Evolutionary conservation across 768 basidiomycete genomes (phyloP).

Genomic region (Lactifluus volemus): DNA sequence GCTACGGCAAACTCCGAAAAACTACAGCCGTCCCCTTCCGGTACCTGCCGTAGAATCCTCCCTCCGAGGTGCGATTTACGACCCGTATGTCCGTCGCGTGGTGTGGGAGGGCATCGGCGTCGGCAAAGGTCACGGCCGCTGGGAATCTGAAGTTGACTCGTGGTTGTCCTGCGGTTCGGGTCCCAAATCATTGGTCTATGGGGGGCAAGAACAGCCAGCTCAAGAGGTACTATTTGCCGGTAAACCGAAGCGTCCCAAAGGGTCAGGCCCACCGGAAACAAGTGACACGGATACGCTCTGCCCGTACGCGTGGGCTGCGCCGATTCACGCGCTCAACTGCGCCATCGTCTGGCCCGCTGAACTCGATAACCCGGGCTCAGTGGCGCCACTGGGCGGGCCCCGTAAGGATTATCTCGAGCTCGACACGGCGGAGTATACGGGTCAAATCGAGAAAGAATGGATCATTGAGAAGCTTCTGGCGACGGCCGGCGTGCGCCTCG

Average conservation of each 20-base stretch:
- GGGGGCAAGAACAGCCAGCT: neutral
- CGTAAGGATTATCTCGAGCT: slow-evolving; percentile 48
- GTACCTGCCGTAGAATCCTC: slow-evolving; percentile 53
- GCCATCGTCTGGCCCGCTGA: slow-evolving; percentile 70
- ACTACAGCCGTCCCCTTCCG: slow-evolving; percentile 73
- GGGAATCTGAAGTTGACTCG: slow-evolving; percentile 44
- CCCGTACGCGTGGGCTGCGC: slow-evolving; percentile 70
- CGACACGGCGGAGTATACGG: slow-evolving; percentile 74
- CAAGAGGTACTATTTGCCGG: neutral
- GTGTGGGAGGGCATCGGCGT: slow-evolving; percentile 76
- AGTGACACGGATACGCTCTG: slow-evolving; percentile 54
- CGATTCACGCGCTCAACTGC: slow-evolving; percentile 74
- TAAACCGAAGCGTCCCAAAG: neutral
- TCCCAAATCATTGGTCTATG: neutral
- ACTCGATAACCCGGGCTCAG: slow-evolving; percentile 35
- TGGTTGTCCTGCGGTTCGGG: slow-evolving; percentile 60
- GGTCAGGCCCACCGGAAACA: neutral
- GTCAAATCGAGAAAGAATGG: slow-evolving; percentile 54
- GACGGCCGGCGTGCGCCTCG: slow-evolving; percentile 76
- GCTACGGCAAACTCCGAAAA: slow-evolving; percentile 58
- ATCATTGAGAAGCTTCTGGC: slow-evolving; percentile 77
- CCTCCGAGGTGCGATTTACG: slow-evolving; percentile 76
- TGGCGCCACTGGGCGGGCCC: slow-evolving; percentile 19
- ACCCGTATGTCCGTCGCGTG: slow-evolving; percentile 78
- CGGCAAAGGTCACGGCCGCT: slow-evolving; percentile 25